A percentile compares a stretch with the other conserved stretches of the same genome.
These are phyloP conservation scores for Tremella fuciformis DNA, from an alignment of 768 basidiomycete species.

Conservation along the genomic window DNA sequence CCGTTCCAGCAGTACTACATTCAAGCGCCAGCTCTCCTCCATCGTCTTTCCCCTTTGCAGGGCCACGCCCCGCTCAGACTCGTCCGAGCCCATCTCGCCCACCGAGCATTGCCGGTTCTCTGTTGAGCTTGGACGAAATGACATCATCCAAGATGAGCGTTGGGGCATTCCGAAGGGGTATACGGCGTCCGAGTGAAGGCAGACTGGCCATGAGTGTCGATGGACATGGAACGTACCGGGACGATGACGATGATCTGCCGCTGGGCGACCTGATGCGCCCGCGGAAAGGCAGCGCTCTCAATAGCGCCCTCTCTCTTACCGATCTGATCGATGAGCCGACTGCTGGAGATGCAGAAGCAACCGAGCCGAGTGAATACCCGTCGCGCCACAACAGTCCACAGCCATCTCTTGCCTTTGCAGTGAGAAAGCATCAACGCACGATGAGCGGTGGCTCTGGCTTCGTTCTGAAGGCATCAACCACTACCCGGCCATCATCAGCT, in stretches of 20 bases:
- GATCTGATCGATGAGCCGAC: neutral
- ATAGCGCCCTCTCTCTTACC: conserved; percentile 1
- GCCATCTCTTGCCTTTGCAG: neutral
- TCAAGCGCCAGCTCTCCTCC: neutral
- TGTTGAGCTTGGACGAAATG: conserved; percentile 27
- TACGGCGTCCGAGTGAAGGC: conserved; percentile 36
- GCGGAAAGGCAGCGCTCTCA: neutral
- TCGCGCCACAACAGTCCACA: neutral
- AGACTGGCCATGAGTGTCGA: conserved; percentile 19
- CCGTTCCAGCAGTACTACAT: neutral
- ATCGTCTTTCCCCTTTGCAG: neutral
- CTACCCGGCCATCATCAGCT: neutral
- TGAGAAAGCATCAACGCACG: neutral
- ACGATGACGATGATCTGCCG: conserved; percentile 43
- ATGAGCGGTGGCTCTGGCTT: neutral
- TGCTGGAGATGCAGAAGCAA: neutral
- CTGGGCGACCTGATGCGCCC: conserved; percentile 24
- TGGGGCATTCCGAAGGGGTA: conserved; percentile 40
- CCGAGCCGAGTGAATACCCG: neutral
- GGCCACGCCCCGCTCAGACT: neutral
- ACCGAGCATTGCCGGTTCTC: conserved; percentile 30
- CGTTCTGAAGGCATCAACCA: neutral
- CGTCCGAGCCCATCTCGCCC: conserved; percentile 30
- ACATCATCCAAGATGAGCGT: conserved; percentile 27
- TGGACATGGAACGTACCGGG: conserved; percentile 16